Evolutionary conservation across 352 stramenopile genomes (phyloP).

Genomic region (Phytophthora idaei): DNA sequence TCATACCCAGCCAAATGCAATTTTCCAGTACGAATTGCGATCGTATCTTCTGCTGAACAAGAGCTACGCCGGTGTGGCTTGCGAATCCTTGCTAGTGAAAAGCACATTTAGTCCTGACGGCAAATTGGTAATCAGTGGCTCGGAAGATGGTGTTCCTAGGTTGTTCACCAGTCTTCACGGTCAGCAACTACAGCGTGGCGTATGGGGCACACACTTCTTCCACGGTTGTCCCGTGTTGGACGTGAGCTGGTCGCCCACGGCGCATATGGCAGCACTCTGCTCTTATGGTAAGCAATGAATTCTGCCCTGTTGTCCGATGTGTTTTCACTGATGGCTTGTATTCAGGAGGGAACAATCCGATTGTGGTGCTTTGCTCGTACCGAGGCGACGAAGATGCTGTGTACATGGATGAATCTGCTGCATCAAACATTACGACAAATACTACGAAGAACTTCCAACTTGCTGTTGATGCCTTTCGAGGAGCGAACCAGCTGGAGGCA

Average conservation of each 20-base stretch:
- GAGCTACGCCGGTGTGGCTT: conserved; percentile 58
- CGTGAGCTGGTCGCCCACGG: conserved; percentile 62
- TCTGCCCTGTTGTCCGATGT: not conserved
- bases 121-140: conserved; percentile 62
- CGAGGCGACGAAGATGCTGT: conserved; percentile 45
- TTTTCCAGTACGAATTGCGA: conserved; percentile 78
- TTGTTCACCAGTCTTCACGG: conserved; percentile 65
- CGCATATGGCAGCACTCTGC: conserved; percentile 68
- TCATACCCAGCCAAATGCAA: conserved; percentile 58
- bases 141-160: conserved; percentile 63
- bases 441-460: conserved; percentile 16
- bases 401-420: conserved; percentile 19
- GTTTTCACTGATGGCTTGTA: not conserved
- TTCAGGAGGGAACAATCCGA: conserved; percentile 57
- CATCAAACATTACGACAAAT: conserved; percentile 3
- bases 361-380: conserved; percentile 65
- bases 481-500: conserved; percentile 14
- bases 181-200: conserved; percentile 41
- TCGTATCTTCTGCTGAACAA: conserved; percentile 81
- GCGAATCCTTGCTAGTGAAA: conserved; percentile 51
- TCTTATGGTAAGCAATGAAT: conserved; percentile 50
- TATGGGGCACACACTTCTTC: conserved; percentile 72
- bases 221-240: conserved; percentile 53
- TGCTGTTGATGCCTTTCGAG: conserved; percentile 8
- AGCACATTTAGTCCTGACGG: conserved; percentile 71